A percentile compares a stretch with the other conserved stretches of the same genome.
Conservation (phyloP, 176 grass and related monocot species). For the Aegilops umbellulata region DNA sequence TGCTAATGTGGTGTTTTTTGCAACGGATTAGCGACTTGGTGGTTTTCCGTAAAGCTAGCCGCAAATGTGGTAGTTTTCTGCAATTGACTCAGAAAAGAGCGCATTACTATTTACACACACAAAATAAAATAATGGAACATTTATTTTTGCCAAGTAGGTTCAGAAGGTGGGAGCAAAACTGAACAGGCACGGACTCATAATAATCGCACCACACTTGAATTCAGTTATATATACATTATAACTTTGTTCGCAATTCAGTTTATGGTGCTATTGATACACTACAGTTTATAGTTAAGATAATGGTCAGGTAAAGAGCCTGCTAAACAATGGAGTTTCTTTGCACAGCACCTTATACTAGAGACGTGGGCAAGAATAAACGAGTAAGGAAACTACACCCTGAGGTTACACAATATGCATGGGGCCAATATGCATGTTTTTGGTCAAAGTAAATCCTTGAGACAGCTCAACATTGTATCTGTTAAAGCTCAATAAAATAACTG, state of each 20-base stretch:
- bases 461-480: not conserved
- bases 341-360: not conserved
- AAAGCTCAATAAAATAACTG: not conserved
- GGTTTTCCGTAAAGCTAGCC: no score
- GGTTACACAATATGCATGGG: not conserved
- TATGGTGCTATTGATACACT: not conserved
- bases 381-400: not conserved
- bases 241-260: not conserved
- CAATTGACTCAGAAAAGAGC: no score
- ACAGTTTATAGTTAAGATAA: constrained; percentile 2
- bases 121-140: not conserved
- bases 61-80: no score
- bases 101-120: constrained; percentile 11
- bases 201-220: not conserved
- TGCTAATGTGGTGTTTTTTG: no score
- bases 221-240: not conserved
- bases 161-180: not conserved
- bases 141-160: not conserved
- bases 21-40: no score
- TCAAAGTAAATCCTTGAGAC: not conserved
- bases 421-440: not conserved
- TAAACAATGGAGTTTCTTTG: not conserved
- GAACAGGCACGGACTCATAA: not conserved
- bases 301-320: not conserved
- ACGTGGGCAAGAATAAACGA: not conserved